Evolutionary conservation across 2,329 filamentous ascomycete genomes (phyloP), one percentile per base, ranked within the genome.

Genomic region (Knoxdaviesia proteae): DNA sequence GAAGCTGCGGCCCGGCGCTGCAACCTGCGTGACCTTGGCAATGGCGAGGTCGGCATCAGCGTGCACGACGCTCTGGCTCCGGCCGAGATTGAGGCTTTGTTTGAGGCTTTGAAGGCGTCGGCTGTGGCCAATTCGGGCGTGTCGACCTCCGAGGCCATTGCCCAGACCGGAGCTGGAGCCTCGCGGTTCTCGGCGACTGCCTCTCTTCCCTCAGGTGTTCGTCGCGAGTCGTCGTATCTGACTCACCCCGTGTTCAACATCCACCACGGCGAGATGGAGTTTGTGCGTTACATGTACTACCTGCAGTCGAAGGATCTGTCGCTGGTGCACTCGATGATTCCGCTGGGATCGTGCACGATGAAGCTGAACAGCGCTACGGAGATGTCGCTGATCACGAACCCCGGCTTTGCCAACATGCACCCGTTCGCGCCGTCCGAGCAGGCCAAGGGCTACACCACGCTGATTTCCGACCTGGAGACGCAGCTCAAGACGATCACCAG

Each of bases 301-400:
- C 68, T 96, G 5, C 81, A 93, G 57, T 93, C 86, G 41, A 94
- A 93, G 65, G 88, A 96, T 56, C 65, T 96, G 9, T 94, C 88
- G 1, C 69, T 94, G 5, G 83, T 87, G 2, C 88, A 96, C 62
- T 94, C 87, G 10, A 96, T 96, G 88, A 96, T 96, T 47, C 86
- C 88, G 3, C 72, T 96, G 1, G 88, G 88, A 20, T 94, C 88
- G 1, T 96, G 88, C 67, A 96, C 88, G 9, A 96, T 96, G 88
- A 96, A 96, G 68, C 75, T 94, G 42, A 94, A 94, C 58, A 83
- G 81, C 37, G 90, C 87, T 3, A 83, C 83, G 0, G 84, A 94
- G 63, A 94, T 96, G 88, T 71, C 82, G 10, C 80, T 87, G 6
- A 70, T 94, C 44, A 82, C 82, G 1, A 79, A 77, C 61, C 74